These are phyloP conservation scores for Phytophthora capsici DNA, from an alignment of 352 stramenopile genomes.

Conservation along the genomic window DNA sequence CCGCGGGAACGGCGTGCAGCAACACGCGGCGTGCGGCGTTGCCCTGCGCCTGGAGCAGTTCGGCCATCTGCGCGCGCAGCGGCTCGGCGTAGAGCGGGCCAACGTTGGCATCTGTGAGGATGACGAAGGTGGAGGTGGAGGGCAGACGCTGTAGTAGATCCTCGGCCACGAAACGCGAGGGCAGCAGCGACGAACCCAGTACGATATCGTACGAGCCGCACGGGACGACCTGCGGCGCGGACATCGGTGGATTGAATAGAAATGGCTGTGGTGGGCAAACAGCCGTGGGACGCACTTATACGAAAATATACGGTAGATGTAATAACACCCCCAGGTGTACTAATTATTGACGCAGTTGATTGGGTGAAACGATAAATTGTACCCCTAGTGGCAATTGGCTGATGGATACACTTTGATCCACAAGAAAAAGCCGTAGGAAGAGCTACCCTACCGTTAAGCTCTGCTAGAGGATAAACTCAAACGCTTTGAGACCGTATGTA, in stretches of 20 bases:
- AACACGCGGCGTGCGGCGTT: slow-evolving; percentile 60
- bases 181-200: slow-evolving; percentile 69
- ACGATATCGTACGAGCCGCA: slow-evolving; percentile 87
- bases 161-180: slow-evolving; percentile 63
- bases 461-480: too few species aligned
- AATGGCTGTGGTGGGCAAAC: neutral
- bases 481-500: too few species aligned
- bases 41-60: slow-evolving; percentile 35
- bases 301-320: too few species aligned
- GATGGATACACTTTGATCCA: too few species aligned
- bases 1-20: slow-evolving; percentile 63
- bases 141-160: slow-evolving; percentile 68
- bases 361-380: too few species aligned
- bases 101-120: slow-evolving; percentile 84
- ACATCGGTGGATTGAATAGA: slow-evolving; percentile 7
- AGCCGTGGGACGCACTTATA: too few species aligned
- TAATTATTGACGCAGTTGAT: too few species aligned
- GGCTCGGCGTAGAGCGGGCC: slow-evolving; percentile 74
- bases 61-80: slow-evolving; percentile 55
- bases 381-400: too few species aligned
- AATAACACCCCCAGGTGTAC: too few species aligned
- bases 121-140: slow-evolving; percentile 76
- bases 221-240: slow-evolving; percentile 54
- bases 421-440: too few species aligned
- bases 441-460: too few species aligned